These are phyloP conservation scores for Ganoderma boninense DNA, from an alignment of 1,284 basidiomycete genomes.

Conservation along the genomic window DNA sequence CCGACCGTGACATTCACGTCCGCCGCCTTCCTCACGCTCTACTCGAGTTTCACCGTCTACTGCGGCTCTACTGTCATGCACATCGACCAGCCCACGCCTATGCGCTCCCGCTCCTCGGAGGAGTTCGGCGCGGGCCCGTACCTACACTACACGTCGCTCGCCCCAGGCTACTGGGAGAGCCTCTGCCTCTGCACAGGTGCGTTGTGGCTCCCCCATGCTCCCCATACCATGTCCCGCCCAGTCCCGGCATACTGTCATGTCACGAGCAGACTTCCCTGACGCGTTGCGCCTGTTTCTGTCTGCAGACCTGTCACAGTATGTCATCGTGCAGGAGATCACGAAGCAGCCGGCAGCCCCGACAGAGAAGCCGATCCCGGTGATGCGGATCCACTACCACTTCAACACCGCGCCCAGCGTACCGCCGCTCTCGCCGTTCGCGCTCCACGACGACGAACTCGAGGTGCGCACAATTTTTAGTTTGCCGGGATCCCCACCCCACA, in stretches of 20 bases:
- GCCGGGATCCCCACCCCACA: not conserved
- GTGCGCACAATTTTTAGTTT: conserved; percentile 12
- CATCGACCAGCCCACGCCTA: conserved; percentile 55
- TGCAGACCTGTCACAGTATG: conserved; percentile 67
- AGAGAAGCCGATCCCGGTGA: conserved; percentile 23
- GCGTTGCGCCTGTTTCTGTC: not conserved
- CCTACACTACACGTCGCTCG: conserved; percentile 65
- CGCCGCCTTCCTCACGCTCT: conserved; percentile 51
- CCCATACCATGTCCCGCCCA: too few species aligned
- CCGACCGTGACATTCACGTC: conserved; percentile 69
- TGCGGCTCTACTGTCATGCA: conserved; percentile 56
- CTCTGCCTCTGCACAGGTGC: conserved; percentile 61
- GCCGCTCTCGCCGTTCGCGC: conserved; percentile 29
- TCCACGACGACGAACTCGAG: conserved; percentile 24
- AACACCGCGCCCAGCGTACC: conserved; percentile 17
- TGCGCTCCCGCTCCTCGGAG: conserved; percentile 41
- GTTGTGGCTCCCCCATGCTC: conserved; percentile 29
- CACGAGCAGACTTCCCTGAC: conserved; percentile 4
- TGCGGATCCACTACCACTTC: conserved; percentile 31
- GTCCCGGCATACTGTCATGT: not conserved
- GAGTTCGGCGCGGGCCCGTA: conserved; percentile 37
- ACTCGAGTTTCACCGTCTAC: conserved; percentile 63
- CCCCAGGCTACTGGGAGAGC: conserved; percentile 66
- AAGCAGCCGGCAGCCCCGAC: conserved; percentile 17
- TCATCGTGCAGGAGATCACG: conserved; percentile 62